These are phyloP conservation scores for Microstroma glucosiphilum DNA, from an alignment of 1,284 basidiomycete species.

Conservation along the genomic window DNA sequence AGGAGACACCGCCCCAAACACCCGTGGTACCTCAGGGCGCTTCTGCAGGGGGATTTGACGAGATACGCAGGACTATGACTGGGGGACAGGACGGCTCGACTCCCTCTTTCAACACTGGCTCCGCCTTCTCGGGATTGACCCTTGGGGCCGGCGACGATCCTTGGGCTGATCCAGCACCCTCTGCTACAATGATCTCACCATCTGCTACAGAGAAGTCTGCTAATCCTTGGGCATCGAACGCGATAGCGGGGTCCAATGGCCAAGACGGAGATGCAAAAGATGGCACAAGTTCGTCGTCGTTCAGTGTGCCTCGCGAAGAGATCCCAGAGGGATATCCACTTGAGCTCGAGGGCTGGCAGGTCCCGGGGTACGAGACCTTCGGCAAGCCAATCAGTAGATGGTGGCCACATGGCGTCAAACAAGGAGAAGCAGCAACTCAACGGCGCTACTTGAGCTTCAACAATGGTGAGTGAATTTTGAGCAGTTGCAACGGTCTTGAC, in stretches of 20 bases:
- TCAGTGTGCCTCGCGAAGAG: background rate
- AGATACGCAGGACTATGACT: background rate
- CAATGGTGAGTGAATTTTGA: constrained; percentile 6
- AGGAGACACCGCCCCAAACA: background rate
- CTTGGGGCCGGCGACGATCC: constrained; percentile 1
- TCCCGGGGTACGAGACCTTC: constrained; percentile 1
- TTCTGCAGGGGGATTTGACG: background rate
- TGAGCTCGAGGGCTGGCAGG: background rate
- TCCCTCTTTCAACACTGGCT: background rate
- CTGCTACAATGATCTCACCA: background rate
- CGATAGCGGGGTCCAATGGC: background rate
- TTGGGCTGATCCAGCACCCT: background rate
- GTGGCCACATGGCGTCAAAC: background rate
- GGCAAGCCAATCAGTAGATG: constrained; percentile 1
- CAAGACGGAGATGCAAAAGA: background rate
- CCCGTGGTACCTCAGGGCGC: background rate
- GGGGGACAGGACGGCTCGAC: background rate
- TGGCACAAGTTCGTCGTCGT: background rate
- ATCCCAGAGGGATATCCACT: background rate
- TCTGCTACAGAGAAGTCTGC: background rate
- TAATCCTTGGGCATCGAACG: constrained; percentile 2
- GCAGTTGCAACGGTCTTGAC: background rate
- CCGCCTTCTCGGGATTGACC: background rate
- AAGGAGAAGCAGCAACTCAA: background rate
- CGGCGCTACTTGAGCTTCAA: constrained; percentile 9